Base-by-base conservation (phyloP, 805 yeast genomes). In the Cyberlindnera maritima region DNA sequence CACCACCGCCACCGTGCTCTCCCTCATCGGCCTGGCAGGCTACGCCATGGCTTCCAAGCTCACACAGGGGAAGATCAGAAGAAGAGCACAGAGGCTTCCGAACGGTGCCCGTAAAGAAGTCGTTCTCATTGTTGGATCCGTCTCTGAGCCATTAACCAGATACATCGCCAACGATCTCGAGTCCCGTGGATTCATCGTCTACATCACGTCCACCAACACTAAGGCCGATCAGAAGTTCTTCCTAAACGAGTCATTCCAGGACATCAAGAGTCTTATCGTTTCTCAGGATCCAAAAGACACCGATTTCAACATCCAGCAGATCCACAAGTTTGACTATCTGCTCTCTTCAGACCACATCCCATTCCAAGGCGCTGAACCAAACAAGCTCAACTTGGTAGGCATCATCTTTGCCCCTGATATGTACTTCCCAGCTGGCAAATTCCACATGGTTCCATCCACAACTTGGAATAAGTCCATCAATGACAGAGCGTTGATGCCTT, bases 71-170 rank as follows among this genome's bases (percentile, higher is more conserved):
- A 41, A 14, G 18, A 18, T 7, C 2, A 68, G 63, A 50, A 67
- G 92, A 56, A 68, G 82, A 48, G 95, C 90, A 1, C 72, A 75
- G 5, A 74, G 81, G 48, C 69, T 88, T 28, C 56, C 75, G 5
- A 82, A 82, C 50, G 94, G 96, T 2, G 85, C 87, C 3, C 69
- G 96, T 41, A 74, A 76, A 49, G 94, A 88, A 56, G 92, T 86
- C 9, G 79, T 88, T 3, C 68, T 89, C 18, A 68, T 88, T 4
- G 74, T 88, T 4, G 96, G 96, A 1, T 82, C 89, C 1, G 90
- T 91, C 2, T 72, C 79, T 2, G 92, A 86, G 52, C 88, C 89
- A 1, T 67, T 87, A 46, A 80, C 88, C 1, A 73, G 87, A 47
- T 71, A 82, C 43, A 67, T 88, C 26, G 87, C 90, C 1, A 72